Conservation (phyloP, 2,329 filamentous ascomycete genomes). For the Fusarium virguliforme region DNA sequence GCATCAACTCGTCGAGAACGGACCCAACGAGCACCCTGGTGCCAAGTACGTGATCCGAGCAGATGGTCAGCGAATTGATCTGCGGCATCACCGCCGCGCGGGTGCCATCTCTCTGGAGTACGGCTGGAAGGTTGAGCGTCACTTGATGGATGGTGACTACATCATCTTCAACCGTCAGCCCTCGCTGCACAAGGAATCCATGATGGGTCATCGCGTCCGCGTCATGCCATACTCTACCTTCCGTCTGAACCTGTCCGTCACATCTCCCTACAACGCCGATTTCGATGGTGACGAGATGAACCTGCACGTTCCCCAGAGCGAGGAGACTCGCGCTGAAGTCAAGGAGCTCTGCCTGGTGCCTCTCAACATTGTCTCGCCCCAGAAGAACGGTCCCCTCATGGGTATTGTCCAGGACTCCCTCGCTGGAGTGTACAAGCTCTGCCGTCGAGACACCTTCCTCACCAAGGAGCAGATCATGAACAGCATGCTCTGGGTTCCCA, state of each 20-base stretch:
- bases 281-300: conserved; percentile 99
- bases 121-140: conserved; percentile 98
- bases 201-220: conserved; percentile 98
- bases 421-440: conserved; percentile 97
- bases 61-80: conserved; percentile 93
- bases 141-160: conserved; percentile 95
- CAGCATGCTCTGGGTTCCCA: conserved; percentile 95
- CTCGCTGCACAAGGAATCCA: conserved; percentile 99
- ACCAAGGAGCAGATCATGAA: conserved; percentile 96
- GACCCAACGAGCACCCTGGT: conserved; percentile 94
- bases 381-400: conserved; percentile 97
- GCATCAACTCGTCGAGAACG: conserved; percentile 90
- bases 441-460: conserved; percentile 91
- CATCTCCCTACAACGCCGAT: conserved; percentile 99
- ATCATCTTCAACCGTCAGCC: conserved; percentile 99
- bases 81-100: conserved; percentile 92
- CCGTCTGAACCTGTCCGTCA: conserved; percentile 96
- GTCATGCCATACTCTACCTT: conserved; percentile 99
- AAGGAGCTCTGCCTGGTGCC: conserved; percentile 98
- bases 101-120: conserved; percentile 91
- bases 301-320: conserved; percentile 97
- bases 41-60: conserved; percentile 97
- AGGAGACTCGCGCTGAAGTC: conserved; percentile 96
- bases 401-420: conserved; percentile 99
- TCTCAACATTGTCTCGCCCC: conserved; percentile 97